Conservation (phyloP, 768 basidiomycete genomes). For the Tricholoma saponaceum region DNA sequence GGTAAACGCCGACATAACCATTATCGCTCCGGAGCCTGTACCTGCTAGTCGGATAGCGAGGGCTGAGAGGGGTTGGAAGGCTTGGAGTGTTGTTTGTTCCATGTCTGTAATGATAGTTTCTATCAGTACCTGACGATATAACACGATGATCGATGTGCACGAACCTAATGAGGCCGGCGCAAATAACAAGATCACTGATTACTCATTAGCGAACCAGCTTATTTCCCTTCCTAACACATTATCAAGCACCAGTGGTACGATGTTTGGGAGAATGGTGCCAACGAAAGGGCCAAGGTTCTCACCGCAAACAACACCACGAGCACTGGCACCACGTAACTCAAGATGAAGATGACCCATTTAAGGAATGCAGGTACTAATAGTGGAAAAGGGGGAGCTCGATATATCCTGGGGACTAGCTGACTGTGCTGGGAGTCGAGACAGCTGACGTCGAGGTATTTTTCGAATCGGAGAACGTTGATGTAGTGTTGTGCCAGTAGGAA, state of each 20-base stretch:
- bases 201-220: slow-evolving; percentile 83
- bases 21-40: slow-evolving; percentile 74
- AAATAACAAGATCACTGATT: slow-evolving; percentile 64
- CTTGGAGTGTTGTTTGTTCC: slow-evolving; percentile 61
- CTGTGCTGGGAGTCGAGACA: slow-evolving; percentile 58
- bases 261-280: slow-evolving; percentile 64
- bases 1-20: slow-evolving; percentile 58
- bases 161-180: no score
- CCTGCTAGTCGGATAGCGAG: slow-evolving; percentile 57
- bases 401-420: background rate
- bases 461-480: slow-evolving; percentile 95
- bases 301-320: no score
- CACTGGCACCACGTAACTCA: no score
- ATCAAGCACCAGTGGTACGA: slow-evolving; percentile 67
- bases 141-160: no score
- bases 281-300: slow-evolving; percentile 37
- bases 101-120: slow-evolving; percentile 32
- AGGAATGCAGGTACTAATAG: no score
- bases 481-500: no score
- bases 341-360: no score
- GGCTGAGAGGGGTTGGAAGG: slow-evolving; percentile 55
- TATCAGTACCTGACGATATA: no score
- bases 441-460: slow-evolving; percentile 83
- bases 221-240: slow-evolving; percentile 60
- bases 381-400: no score